These are phyloP conservation scores for Henckelia pumila DNA, from an alignment of 257 asterid genomes.

Conservation along the genomic window DNA sequence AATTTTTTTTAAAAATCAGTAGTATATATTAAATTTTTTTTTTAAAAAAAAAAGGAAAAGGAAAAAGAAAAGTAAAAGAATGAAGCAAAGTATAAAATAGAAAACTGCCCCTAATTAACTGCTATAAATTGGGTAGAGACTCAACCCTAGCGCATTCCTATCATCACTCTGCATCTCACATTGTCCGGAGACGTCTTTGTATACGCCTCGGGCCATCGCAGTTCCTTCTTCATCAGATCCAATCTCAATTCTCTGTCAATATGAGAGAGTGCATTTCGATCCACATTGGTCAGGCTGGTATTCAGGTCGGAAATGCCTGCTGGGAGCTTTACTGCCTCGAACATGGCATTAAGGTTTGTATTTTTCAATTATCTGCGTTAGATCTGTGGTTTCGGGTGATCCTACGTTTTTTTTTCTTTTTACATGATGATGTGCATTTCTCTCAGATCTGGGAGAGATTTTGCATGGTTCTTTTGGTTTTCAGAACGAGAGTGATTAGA, in stretches of 20 bases:
- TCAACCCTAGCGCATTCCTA: not conserved
- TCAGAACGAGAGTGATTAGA: not conserved
- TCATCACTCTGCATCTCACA: not conserved
- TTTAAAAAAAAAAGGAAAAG: no score
- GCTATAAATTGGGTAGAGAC: not conserved
- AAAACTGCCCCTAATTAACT: not conserved
- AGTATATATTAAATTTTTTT: no score
- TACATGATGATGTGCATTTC: no score
- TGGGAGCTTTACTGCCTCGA: constrained; percentile 2
- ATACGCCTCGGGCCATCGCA: not conserved
- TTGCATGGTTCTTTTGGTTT: not conserved
- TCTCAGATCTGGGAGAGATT: not conserved
- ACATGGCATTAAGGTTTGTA: not conserved
- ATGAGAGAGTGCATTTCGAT: constrained; percentile 4
- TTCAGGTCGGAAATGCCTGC: constrained; percentile 3
- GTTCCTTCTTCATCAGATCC: not conserved
- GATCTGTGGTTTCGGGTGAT: not conserved
- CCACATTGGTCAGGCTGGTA: constrained; percentile 1
- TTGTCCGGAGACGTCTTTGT: constrained; percentile 1
- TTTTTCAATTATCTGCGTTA: not conserved
- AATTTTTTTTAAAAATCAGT: no score
- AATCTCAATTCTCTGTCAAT: not conserved
- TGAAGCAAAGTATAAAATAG: not conserved
- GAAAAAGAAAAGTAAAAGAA: no score
- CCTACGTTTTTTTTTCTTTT: not conserved